phyloP scores from a whole-genome alignment of 2,329 filamentous ascomycete genomes.

The Cyphellophora europaea region DNA sequence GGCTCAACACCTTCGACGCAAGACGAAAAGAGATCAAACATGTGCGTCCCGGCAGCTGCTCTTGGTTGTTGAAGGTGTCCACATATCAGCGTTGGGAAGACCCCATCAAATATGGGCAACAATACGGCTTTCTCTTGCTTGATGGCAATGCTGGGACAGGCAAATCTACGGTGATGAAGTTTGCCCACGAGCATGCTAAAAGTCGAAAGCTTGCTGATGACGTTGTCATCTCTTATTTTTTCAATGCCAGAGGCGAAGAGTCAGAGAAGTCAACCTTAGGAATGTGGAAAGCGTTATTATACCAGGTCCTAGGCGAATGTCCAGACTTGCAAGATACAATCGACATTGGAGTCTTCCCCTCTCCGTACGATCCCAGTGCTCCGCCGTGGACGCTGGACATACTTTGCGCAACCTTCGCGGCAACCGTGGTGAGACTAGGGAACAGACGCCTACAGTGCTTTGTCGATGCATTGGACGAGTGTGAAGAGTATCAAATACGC shows the following conservation, averaged over 20 bases:
- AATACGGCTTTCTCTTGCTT: constrained; percentile 25
- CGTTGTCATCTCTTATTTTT: constrained; percentile 36
- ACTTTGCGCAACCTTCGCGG: constrained; percentile 22
- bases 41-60: background rate
- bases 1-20: background rate
- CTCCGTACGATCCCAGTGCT: background rate
- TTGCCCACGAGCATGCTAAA: constrained; percentile 16
- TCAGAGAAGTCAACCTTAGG: constrained; percentile 38
- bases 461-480: constrained; percentile 11
- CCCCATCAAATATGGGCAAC: constrained; percentile 6
- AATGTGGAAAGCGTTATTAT: constrained; percentile 41
- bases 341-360: background rate
- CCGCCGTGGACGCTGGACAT: constrained; percentile 8
- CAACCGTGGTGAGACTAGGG: constrained; percentile 21
- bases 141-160: constrained; percentile 27
- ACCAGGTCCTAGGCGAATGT: constrained; percentile 32
- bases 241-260: constrained; percentile 34
- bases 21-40: background rate
- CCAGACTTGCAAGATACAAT: constrained; percentile 27
- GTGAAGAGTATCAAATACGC: constrained; percentile 9
- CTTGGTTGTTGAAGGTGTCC: background rate
- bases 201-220: constrained; percentile 10
- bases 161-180: constrained; percentile 40
- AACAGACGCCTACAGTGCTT: constrained; percentile 24
- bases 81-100: constrained; percentile 9